Percentiles rank a stretch among this genome's conserved stretches.
Conservation (phyloP, 2,329 filamentous ascomycete species). For the Trichophyton benhamiae region DNA sequence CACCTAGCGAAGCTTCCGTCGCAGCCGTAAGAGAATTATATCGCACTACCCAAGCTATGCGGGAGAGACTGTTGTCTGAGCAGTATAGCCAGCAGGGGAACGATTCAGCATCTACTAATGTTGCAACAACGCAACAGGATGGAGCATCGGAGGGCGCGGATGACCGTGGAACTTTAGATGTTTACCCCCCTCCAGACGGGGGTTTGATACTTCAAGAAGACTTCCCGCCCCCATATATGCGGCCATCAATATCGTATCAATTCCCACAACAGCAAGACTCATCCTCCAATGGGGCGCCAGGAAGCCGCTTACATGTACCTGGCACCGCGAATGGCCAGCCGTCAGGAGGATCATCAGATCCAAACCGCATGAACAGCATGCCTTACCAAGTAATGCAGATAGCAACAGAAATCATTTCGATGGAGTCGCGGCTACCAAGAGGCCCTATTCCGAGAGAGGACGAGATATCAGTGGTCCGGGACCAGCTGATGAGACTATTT, state of each 20-base stretch:
- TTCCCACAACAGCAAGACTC: not conserved
- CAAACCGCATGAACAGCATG: not conserved
- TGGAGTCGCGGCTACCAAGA: slow-evolving; percentile 21
- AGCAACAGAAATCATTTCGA: slow-evolving; percentile 14
- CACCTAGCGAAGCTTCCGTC: not conserved
- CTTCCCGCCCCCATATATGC: not conserved
- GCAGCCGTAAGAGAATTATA: not conserved
- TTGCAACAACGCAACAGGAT: not conserved
- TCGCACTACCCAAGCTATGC: too few relatives aligned
- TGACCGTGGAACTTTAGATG: too few relatives aligned
- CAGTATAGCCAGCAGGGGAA: not conserved
- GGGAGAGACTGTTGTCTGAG: not conserved
- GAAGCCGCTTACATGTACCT: not conserved
- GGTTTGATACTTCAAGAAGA: too few relatives aligned
- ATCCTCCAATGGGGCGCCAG: not conserved
- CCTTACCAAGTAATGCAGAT: not conserved
- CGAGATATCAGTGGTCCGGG: slow-evolving; percentile 21
- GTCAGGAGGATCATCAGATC: not conserved
- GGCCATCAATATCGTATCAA: not conserved
- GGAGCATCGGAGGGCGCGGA: too few relatives aligned
- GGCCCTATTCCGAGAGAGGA: slow-evolving; percentile 22
- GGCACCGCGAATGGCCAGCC: not conserved
- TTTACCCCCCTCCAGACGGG: too few relatives aligned
- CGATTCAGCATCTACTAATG: not conserved
- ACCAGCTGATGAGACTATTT: slow-evolving; percentile 22